Conservation (phyloP, 2,329 filamentous ascomycete species). For the Clarireedia hainanense region DNA sequence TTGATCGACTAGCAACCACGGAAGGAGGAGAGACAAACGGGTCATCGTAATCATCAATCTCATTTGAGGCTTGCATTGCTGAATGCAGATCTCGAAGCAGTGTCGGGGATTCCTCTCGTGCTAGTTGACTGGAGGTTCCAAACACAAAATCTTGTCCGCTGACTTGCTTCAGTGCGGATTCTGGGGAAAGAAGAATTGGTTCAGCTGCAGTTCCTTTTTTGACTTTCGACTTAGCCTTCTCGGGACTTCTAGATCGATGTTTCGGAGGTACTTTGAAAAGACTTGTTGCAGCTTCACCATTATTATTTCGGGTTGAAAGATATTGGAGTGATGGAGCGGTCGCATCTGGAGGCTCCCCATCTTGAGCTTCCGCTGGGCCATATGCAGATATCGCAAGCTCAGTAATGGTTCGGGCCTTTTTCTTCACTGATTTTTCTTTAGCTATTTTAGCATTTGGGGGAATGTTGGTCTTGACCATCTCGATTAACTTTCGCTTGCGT, state of each 20-base stretch:
- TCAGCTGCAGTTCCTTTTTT: conserved; percentile 33
- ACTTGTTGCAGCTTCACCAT: conserved; percentile 7
- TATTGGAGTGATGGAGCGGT: conserved; percentile 40
- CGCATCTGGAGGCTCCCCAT: conserved; percentile 23
- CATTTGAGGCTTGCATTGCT: conserved; percentile 53
- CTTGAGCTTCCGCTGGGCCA: conserved; percentile 29
- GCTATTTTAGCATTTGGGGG: neutral
- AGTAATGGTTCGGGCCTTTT: conserved; percentile 71
- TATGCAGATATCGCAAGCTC: conserved; percentile 70
- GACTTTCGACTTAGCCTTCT: conserved; percentile 27
- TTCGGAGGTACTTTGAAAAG: conserved; percentile 21
- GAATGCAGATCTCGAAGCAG: conserved; percentile 54
- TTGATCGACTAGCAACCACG: conserved; percentile 2
- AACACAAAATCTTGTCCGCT: conserved; percentile 71
- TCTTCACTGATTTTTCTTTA: conserved; percentile 36
- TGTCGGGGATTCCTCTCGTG: conserved; percentile 61
- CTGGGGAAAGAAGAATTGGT: conserved; percentile 57
- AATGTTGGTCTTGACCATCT: conserved; percentile 37
- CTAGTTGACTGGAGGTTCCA: conserved; percentile 78
- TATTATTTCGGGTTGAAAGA: conserved; percentile 28
- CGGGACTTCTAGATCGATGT: conserved; percentile 19
- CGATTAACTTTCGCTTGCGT: conserved; percentile 49
- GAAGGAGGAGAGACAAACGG: conserved; percentile 29
- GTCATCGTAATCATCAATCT: conserved; percentile 29
- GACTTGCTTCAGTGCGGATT: conserved; percentile 57